Conservation (phyloP, 2,329 filamentous ascomycete genomes). For the Endoconidiophora laricicola region DNA sequence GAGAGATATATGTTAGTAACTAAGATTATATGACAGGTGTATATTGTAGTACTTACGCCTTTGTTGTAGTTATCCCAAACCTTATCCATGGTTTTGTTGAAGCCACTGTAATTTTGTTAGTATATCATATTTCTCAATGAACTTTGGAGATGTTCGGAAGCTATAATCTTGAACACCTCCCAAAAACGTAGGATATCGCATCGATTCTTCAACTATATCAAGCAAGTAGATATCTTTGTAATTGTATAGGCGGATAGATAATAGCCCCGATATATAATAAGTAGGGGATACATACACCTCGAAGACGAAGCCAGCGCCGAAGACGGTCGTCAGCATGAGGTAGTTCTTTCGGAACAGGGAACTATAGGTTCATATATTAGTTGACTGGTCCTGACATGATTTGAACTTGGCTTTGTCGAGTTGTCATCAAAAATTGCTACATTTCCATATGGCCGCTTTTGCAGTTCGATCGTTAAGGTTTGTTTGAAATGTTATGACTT, state of each 20-base stretch:
- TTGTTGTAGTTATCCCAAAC: conserved; percentile 85
- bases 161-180: background rate
- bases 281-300: conserved; percentile 58
- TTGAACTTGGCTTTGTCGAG: background rate
- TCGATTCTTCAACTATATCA: background rate
- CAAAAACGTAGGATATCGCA: background rate
- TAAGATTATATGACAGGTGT: background rate
- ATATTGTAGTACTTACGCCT: conserved; percentile 49
- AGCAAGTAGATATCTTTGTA: background rate
- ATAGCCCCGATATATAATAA: too few species aligned
- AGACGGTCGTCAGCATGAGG: conserved; percentile 74
- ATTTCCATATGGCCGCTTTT: background rate
- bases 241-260: background rate
- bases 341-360: conserved; percentile 73
- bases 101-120: conserved; percentile 41
- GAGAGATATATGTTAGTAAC: background rate
- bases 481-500: background rate
- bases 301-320: conserved; percentile 73
- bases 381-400: too few species aligned
- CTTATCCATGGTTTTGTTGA: conserved; percentile 65
- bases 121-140: background rate
- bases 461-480: background rate
- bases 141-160: background rate
- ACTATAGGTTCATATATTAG: conserved; percentile 32
- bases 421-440: conserved; percentile 6